These are phyloP conservation scores for Pleurotus citrinopileatus DNA, from an alignment of 768 basidiomycete genomes.

Conservation along the genomic window DNA sequence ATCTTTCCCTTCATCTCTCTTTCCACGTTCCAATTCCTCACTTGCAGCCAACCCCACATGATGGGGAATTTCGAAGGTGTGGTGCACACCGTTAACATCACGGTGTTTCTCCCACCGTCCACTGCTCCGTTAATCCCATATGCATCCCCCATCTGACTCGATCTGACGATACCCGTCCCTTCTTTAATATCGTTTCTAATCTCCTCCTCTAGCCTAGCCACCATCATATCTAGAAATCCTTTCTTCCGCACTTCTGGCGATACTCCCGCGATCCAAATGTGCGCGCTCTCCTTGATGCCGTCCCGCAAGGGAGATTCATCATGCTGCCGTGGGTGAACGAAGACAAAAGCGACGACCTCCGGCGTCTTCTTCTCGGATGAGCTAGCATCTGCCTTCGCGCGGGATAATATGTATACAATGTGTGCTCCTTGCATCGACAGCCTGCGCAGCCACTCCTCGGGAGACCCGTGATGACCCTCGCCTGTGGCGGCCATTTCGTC, in stretches of 20 bases:
- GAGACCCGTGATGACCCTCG: not conserved
- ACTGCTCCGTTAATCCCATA: not conserved
- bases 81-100: not conserved
- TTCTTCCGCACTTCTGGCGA: not conserved
- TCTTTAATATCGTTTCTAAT: not conserved
- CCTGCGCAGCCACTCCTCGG: not conserved
- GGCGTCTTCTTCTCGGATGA: not conserved
- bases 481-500: too few species aligned
- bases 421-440: not conserved
- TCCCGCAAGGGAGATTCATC: not conserved
- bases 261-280: constrained; percentile 9
- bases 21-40: constrained; percentile 6
- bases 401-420: constrained; percentile 3
- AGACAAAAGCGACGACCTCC: not conserved
- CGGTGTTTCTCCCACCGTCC: too few species aligned
- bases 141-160: not conserved
- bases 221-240: not conserved
- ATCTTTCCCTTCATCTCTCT: constrained; percentile 7
- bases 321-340: constrained; percentile 3
- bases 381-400: not conserved
- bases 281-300: not conserved
- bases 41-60: constrained; percentile 8
- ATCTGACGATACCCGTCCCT: not conserved
- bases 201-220: not conserved
- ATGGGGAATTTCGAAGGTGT: constrained; percentile 4